Evolutionary conservation across 345 rosid species (phyloP).

Genomic region (Eucalyptus sp.): DNA sequence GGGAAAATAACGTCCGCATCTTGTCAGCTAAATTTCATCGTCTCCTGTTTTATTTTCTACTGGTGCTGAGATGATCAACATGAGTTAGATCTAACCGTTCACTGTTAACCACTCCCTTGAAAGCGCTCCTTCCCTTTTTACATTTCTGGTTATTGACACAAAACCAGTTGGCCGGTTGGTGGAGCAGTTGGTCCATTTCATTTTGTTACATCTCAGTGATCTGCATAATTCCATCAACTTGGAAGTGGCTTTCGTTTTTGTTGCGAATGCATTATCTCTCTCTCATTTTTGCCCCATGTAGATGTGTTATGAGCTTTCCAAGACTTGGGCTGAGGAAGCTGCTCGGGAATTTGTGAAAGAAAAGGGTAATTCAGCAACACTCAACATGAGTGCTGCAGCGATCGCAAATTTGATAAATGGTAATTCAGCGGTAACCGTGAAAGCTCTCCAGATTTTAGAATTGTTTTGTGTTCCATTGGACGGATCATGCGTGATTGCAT

Average conservation of each 20-base stretch:
- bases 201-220: neutral
- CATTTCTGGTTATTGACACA: neutral
- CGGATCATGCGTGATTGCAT: neutral
- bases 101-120: neutral
- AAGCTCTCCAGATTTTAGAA: neutral
- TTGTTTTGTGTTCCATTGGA: neutral
- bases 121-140: neutral
- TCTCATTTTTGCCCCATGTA: slow-evolving; percentile 7
- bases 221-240: neutral
- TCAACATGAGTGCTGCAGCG: slow-evolving; percentile 82
- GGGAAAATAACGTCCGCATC: slow-evolving; percentile 30
- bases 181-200: neutral
- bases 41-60: neutral
- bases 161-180: neutral
- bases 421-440: neutral
- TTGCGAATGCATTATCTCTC: slow-evolving; percentile 42
- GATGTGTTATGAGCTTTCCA: slow-evolving; percentile 84
- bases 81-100: neutral
- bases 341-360: slow-evolving; percentile 81
- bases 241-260: neutral
- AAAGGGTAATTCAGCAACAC: slow-evolving; percentile 66
- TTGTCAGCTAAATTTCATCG: neutral
- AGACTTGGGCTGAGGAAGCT: slow-evolving; percentile 82
- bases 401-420: slow-evolving; percentile 70
- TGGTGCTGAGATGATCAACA: neutral